phyloP scores from a whole-genome alignment of 768 basidiomycete genomes.

The Lentinula guzmanii region DNA sequence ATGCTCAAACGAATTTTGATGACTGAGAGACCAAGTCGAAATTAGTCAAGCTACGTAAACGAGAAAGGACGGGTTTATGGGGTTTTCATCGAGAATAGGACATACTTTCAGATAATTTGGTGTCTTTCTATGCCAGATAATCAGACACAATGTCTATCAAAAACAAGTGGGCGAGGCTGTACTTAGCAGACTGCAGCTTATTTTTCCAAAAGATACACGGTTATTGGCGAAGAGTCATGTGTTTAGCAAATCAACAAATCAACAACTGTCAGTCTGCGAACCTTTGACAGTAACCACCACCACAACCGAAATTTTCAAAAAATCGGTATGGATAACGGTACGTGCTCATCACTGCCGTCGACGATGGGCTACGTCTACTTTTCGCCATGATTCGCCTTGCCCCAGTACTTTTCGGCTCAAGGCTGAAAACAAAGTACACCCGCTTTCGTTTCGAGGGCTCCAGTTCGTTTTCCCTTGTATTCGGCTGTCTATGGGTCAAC shows the following conservation, averaged over 20 bases:
- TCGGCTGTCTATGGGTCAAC: background rate
- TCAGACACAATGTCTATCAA: too few species aligned
- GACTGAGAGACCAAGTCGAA: too few species aligned
- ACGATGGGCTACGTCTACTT: conserved; percentile 56
- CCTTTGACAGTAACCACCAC: background rate
- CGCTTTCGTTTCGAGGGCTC: background rate
- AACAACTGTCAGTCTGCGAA: background rate
- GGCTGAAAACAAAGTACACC: background rate
- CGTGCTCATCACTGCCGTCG: conserved; percentile 76
- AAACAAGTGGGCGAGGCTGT: too few species aligned
- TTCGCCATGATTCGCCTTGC: conserved; percentile 17
- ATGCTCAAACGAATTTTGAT: too few species aligned
- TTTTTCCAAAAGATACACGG: too few species aligned
- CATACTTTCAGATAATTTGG: too few species aligned
- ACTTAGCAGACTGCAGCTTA: too few species aligned
- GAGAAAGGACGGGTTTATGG: too few species aligned
- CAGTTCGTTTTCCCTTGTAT: background rate
- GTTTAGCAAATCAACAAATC: background rate
- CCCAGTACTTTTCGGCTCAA: conserved; percentile 6
- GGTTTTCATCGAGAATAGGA: too few species aligned
- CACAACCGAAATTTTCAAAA: background rate
- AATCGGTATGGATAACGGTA: conserved; percentile 45
- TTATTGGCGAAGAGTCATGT: too few species aligned
- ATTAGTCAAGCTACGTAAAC: too few species aligned
- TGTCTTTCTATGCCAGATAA: too few species aligned